Base-by-base conservation (phyloP, 2,329 filamentous ascomycete genomes). In the Chaetomiaceae sp. region DNA sequence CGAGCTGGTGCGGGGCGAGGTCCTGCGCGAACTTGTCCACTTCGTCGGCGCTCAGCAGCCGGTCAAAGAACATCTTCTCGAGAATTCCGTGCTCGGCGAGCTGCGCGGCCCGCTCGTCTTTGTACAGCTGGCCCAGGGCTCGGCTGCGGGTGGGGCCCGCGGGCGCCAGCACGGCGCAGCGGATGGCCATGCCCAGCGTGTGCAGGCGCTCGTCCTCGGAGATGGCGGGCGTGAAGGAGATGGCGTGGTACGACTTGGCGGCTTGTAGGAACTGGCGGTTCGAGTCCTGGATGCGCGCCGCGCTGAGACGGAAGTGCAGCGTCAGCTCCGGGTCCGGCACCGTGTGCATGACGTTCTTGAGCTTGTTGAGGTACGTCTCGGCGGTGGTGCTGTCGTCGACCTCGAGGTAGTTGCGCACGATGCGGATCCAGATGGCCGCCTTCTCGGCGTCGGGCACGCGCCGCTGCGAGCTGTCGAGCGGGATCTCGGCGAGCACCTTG, bases 31-130 rank as follows among this genome's bases (percentile, higher is more conserved):
- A 99, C 49, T 87, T 84, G 33, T 84, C 82, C 37, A 96, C 89
- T 70, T 99, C 93, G n/a, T 76, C 79, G 0, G 86, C 82, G 0
- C 82, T 81, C 43, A 99, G 76, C 3, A 99, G 75, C 5, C 91
- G 82, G 68, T 97, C 89, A 43, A 97, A 77, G 68, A 95, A 96
- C 82, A 99, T 97, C 75, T 97, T 97, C 73, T 97, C 93, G 13
- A 99, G 74, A 48, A 99, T 96, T 43, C 82, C 76, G 64, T 87
- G 92, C 70, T 97, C 89, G 27, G 85, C 81, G 2, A 93, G 79
- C 44, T 83, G 80, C 3, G 76, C 74, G 0, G 88, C 79, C 25
- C 93, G 82, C 58, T 97, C 93, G 68, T 99, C 93, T 69, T 95
- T 96, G 78, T 96, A 96, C 13, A 99, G 74, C 47, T 87, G 84